Base-by-base conservation (phyloP, 2,329 filamentous ascomycete species). In the Trematosphaeria pertusa region DNA sequence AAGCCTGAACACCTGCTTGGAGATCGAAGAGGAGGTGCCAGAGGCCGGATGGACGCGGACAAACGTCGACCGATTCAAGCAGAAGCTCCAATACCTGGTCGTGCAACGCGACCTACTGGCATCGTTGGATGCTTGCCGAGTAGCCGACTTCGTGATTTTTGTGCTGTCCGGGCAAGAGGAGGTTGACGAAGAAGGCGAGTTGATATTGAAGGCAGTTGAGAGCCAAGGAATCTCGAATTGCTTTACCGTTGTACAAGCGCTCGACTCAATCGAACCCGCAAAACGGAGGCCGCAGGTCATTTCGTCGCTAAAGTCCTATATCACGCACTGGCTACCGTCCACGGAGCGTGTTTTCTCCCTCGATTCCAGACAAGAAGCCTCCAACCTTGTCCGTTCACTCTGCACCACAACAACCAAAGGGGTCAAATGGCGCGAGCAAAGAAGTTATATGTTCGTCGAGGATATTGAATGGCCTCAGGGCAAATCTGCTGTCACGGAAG, bases 371-470 rank as follows among this genome's bases (percentile, higher is more conserved):
- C 91, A 96, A 67, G 94, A 99, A 70, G 93, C 89, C 68, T 84
- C 91, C 40, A 97, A 97, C 68, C 78, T 96, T 28, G 88, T 97
- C 73, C 84, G 95, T 41, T 93, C 91, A 20, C 77, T 99, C 12
- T 99, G 94, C 78, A 96, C 87, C 55, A 91, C 88, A 26, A 91
- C 88, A 33, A 93, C 94, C 9, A 97, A 96, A 75, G 94, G 94
- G 1, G 84, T 99, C n/a, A 80, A 87, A 54, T 99, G 94, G 94
- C 85, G 94, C 61, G 94, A 99, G 41, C 91, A 96, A 56, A 83
- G 94, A 59, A 96, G 91, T 62, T 99, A 94, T 89, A 90, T 99
- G 87, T 76, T 96, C 46, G 84, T 93, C 4, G 94, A 99, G 56
- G 83, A 92, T 20, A 78, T 96, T 42, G 75, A 83, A 58, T 96